Evolutionary conservation across 2,329 filamentous ascomycete genomes (phyloP), one percentile per base, ranked within the genome.

Genomic region (Curvularia hawaiiensis): DNA sequence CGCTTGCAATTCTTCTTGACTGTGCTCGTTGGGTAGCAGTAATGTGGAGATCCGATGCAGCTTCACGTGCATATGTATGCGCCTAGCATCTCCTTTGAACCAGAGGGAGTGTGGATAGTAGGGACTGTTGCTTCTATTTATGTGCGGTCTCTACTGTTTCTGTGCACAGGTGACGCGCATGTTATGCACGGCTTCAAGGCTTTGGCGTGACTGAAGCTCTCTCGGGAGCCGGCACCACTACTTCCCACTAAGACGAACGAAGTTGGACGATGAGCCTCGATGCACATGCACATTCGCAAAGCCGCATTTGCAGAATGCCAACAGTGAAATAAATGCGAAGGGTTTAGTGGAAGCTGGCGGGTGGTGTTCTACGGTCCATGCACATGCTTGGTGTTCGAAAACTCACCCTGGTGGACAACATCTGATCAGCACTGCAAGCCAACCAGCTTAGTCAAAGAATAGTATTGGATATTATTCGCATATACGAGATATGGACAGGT

Each of bases 341-440:
- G 16, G 11, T 3, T 28, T n/a, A 20, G 28, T 14, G 20, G 12
- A 22, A 14, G 18, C n/a, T 33, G 10, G n/a, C 11, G 10, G n/a
- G 18, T 14, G 28, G 5, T 31, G 4, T 43, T 22, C 9, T n/a
- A n/a, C 18, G 14, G 26, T 18, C 31, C 39, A 44, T n/a, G 28
- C 20, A 43, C 28, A 18, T 43, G 26, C n/a, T 44, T 51, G 26
- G 16, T 33, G 49, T 24, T 24, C 22, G 22, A 24, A 3, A 24
- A 24, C 22, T 4, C 43, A 18, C 33, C 8, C 26, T 43, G 48
- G 20, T 35, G 22, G 14, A 38, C 26, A 26, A 33, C 38, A 35
- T 24, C 43, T 10, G 22, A 18, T 53, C 49, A 45, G 54, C 54
- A 30, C 35, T 56, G 52, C 31, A 22, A 48, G 50, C 54, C 33